Evolutionary conservation across 2,329 filamentous ascomycete species (phyloP).

Genomic region (Magnaporthiopsis rhizophila): DNA sequence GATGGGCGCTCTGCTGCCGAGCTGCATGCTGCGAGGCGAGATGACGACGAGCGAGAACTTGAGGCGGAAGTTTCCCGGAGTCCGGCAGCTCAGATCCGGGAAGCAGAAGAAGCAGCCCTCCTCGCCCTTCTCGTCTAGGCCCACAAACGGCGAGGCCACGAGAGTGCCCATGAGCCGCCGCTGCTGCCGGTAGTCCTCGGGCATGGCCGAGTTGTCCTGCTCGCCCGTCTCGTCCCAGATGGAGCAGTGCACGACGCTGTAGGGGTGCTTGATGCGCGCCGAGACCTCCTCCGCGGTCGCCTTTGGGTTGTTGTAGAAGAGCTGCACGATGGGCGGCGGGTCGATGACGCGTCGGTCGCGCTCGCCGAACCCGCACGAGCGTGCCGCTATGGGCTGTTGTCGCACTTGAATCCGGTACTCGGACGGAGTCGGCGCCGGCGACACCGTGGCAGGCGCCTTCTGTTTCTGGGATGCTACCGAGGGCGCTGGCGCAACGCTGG

Average conservation of each 20-base stretch:
- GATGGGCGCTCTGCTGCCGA: constrained; percentile 43
- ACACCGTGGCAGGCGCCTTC: neutral
- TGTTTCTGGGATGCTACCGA: neutral
- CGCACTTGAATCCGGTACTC: constrained; percentile 51
- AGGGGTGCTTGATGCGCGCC: constrained; percentile 48
- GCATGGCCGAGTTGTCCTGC: constrained; percentile 62
- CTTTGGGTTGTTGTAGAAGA: constrained; percentile 48
- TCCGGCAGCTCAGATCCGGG: constrained; percentile 72
- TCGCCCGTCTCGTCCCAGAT: constrained; percentile 63
- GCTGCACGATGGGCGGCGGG: constrained; percentile 73
- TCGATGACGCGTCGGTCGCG: constrained; percentile 75
- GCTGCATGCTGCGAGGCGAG: constrained; percentile 49
- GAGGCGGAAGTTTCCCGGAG: constrained; percentile 66
- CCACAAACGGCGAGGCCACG: constrained; percentile 69
- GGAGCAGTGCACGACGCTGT: constrained; percentile 67
- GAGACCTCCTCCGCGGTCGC: constrained; percentile 45
- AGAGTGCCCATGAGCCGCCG: constrained; percentile 72
- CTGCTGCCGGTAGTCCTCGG: constrained; percentile 63
- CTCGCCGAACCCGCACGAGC: constrained; percentile 78
- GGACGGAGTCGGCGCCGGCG: constrained; percentile 6
- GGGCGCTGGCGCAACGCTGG: neutral
- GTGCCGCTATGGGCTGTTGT: constrained; percentile 69
- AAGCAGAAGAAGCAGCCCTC: constrained; percentile 84
- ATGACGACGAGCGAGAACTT: constrained; percentile 68
- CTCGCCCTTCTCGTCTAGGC: constrained; percentile 61